These are phyloP conservation scores for Calonectria leucothoes DNA, from an alignment of 2,329 filamentous ascomycete species.

Conservation along the genomic window DNA sequence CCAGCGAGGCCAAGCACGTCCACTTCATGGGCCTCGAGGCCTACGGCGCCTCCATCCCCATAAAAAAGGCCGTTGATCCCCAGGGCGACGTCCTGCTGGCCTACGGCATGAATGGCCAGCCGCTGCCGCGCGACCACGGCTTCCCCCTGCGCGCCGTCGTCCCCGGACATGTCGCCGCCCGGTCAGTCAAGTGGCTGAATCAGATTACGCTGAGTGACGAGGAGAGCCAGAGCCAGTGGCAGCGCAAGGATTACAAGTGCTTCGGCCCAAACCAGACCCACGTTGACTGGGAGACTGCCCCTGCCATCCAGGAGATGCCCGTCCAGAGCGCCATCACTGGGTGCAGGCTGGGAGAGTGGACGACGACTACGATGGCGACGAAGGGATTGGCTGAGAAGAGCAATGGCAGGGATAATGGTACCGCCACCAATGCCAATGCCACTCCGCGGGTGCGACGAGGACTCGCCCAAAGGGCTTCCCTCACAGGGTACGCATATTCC, in stretches of 20 bases:
- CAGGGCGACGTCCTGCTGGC: slow-evolving; percentile 74
- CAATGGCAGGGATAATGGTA: neutral
- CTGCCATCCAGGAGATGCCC: slow-evolving; percentile 75
- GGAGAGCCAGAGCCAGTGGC: slow-evolving; percentile 74
- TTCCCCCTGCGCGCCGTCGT: slow-evolving; percentile 72
- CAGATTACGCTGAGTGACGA: slow-evolving; percentile 73
- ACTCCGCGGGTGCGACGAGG: neutral
- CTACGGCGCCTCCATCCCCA: slow-evolving; percentile 71
- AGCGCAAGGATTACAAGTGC: slow-evolving; percentile 75
- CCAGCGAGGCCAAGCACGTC: slow-evolving; percentile 60
- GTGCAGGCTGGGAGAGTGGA: slow-evolving; percentile 56
- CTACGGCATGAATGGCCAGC: slow-evolving; percentile 74
- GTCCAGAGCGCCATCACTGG: slow-evolving; percentile 74
- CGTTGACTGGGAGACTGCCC: slow-evolving; percentile 72
- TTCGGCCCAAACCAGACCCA: slow-evolving; percentile 72
- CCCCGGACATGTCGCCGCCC: slow-evolving; percentile 74
- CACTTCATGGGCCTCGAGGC: slow-evolving; percentile 71
- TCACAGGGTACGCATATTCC: slow-evolving; percentile 75
- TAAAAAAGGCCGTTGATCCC: slow-evolving; percentile 68
- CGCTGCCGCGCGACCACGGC: slow-evolving; percentile 73
- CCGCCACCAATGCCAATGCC: neutral
- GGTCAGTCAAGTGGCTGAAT: slow-evolving; percentile 77
- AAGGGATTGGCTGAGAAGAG: neutral
- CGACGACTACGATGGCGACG: neutral
- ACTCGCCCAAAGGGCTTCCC: slow-evolving; percentile 45